A percentile compares a stretch with the other conserved stretches of the same genome.
Conservation (phyloP, 352 stramenopile genomes). For the Phytophthora idaei region DNA sequence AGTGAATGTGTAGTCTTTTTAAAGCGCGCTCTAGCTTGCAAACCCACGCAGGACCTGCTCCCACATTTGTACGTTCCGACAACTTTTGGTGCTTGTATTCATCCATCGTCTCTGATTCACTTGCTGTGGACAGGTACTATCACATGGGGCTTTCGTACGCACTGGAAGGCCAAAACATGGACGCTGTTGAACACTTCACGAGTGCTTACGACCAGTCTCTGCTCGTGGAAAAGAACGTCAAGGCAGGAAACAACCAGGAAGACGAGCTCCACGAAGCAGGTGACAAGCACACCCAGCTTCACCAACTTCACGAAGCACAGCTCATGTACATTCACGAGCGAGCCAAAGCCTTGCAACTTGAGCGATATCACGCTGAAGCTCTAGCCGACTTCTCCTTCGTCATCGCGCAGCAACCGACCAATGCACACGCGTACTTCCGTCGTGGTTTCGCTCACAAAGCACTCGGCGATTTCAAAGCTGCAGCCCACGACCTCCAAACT, state of each 20-base stretch:
- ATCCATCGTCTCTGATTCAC: background rate
- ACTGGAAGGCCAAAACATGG: conserved; percentile 51
- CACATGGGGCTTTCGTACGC: conserved; percentile 69
- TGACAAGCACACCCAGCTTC: conserved; percentile 25
- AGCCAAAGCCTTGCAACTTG: conserved; percentile 80
- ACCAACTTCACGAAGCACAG: conserved; percentile 32
- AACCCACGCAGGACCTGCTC: conserved; percentile 39
- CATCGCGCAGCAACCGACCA: conserved; percentile 71
- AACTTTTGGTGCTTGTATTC: background rate
- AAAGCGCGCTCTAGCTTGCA: conserved; percentile 38
- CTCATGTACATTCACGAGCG: conserved; percentile 73
- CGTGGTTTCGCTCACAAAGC: conserved; percentile 76
- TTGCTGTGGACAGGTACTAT: conserved; percentile 61
- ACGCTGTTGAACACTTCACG: conserved; percentile 77
- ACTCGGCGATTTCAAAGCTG: conserved; percentile 57
- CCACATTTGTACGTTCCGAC: conserved; percentile 58
- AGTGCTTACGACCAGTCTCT: conserved; percentile 35
- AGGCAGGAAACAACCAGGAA: conserved; percentile 28
- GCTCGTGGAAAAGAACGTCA: conserved; percentile 14
- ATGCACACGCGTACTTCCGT: conserved; percentile 86
- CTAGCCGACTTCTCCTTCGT: conserved; percentile 80
- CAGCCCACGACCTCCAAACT: conserved; percentile 73
- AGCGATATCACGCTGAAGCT: conserved; percentile 68
- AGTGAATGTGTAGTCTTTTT: conserved; percentile 59
- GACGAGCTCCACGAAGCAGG: conserved; percentile 4